Conservation (phyloP, 2,329 filamentous ascomycete genomes). For the Chaetomium olivaceum region DNA sequence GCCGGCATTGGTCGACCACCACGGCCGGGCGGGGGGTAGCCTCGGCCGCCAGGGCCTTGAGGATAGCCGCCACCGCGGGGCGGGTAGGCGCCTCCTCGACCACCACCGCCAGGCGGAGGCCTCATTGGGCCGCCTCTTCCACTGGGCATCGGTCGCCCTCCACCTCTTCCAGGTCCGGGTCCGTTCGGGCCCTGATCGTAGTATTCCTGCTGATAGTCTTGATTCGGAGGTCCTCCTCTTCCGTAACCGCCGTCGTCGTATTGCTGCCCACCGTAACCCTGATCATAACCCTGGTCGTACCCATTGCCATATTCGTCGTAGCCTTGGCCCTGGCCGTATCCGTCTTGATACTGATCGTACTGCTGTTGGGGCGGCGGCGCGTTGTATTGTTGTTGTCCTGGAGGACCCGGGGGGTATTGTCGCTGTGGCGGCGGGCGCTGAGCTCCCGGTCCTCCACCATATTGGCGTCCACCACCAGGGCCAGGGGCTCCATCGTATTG, state of each 20-base stretch:
- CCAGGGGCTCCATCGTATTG: conserved; percentile 43
- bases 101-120: conserved; percentile 43
- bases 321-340: conserved; percentile 49
- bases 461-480: conserved; percentile 47
- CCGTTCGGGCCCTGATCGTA: conserved; percentile 42
- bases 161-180: conserved; percentile 45
- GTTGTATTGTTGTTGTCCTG: conserved; percentile 39
- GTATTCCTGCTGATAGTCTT: conserved; percentile 46
- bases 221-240: conserved; percentile 43
- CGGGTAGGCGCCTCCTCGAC: conserved; percentile 43
- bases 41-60: conserved; percentile 40
- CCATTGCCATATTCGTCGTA: conserved; percentile 46
- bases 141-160: conserved; percentile 45
- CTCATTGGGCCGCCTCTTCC: conserved; percentile 50
- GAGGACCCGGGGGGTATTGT: conserved; percentile 39
- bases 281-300: conserved; percentile 45
- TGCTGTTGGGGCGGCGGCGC: conserved; percentile 39
- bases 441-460: conserved; percentile 47
- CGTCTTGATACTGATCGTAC: conserved; percentile 50
- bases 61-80: conserved; percentile 39
- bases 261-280: conserved; percentile 37
- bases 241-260: conserved; percentile 49
- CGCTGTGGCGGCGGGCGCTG: conserved; percentile 45
- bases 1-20: conserved; percentile 45
- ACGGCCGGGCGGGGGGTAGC: conserved; percentile 39